Conservation (phyloP, 2,329 filamentous ascomycete genomes). For the Plenodomus biglobosus region DNA sequence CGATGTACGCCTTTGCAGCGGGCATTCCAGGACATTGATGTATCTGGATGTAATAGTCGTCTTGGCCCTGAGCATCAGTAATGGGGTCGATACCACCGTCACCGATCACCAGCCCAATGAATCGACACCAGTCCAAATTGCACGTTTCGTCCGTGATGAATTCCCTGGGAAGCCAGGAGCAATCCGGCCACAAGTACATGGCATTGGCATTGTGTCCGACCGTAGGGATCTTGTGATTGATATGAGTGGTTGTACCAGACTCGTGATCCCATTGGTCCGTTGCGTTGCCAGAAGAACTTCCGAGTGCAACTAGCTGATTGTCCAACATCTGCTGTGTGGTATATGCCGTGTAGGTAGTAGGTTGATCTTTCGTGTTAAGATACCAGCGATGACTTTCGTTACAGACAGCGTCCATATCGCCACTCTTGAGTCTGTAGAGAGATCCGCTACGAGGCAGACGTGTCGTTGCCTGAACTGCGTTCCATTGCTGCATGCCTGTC, state of each 20-base stretch:
- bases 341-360: slow-evolving; percentile 6
- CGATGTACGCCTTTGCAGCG: slow-evolving; percentile 5
- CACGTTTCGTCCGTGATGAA: slow-evolving; percentile 4
- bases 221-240: slow-evolving; percentile 6
- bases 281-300: slow-evolving; percentile 3
- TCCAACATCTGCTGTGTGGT: slow-evolving; percentile 6
- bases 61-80: slow-evolving; percentile 5
- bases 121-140: slow-evolving; percentile 7
- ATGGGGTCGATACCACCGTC: slow-evolving; percentile 5
- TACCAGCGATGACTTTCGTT: slow-evolving; percentile 6
- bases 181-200: slow-evolving; percentile 6
- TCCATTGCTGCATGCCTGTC: slow-evolving; percentile 5
- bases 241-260: slow-evolving; percentile 3
- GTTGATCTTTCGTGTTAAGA: slow-evolving; percentile 6
- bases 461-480: slow-evolving; percentile 6
- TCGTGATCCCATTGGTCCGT: slow-evolving; percentile 3
- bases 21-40: slow-evolving; percentile 4
- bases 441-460: slow-evolving; percentile 4
- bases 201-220: slow-evolving; percentile 6
- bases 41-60: slow-evolving; percentile 5
- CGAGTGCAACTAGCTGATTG: slow-evolving; percentile 3
- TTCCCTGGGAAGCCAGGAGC: slow-evolving; percentile 7
- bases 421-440: slow-evolving; percentile 7
- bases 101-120: slow-evolving; percentile 5
- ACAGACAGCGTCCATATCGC: slow-evolving; percentile 3